Evolutionary conservation across 1,284 basidiomycete genomes (phyloP), one percentile per base, ranked within the genome.

Genomic region (Xanthoconium separans): DNA sequence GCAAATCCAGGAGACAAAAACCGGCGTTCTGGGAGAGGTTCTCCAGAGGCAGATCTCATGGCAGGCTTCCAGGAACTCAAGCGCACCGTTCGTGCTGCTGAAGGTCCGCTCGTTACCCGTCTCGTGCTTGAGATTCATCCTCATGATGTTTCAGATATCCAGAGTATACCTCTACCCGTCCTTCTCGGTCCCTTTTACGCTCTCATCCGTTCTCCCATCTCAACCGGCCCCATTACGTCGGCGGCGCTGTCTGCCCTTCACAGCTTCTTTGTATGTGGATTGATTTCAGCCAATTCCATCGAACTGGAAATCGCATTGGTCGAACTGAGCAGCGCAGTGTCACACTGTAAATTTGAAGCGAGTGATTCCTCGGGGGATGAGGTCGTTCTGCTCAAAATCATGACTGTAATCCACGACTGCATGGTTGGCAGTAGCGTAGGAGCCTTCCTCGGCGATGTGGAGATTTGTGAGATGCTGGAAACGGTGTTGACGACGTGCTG

Each of bases 391-490:
- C 80, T 97, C 50, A 90, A 90, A 66, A 95, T 99, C 59, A 84
- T 99, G 75, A 84, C 89, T 13, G 87, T 98, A 11, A 95, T 99
- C 58, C 85, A 91, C 58, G 87, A 93, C 66, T 86, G 92, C 64
- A 79, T 96, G 61, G 84, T 87, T 54, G 83, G 85, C 47, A 73
- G 63, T 30, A 75, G 70, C 48, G 80, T 89, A n/a, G 89, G 87
- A 0, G 66, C 71, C 22, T 77, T 80, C 12, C 78, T 98, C 39
- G 91, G 92, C 37, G 96, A 99, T 65, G 86, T 97, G 56, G 92
- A 95, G 69, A 89, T 99, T 20, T 99, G 97, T 70, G 96, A 98
- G 74, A 95, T 99, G 86, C 78, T 99, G 66, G 97, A 99, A 75
- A 98, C 96, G 6, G 95, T 97, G 1, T 75, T 99, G 59, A 97